Evolutionary conservation across 164 flowering plant genomes (phyloP), one percentile per base, ranked within the genome.

Genomic region (Euptelea pleiosperma): DNA sequence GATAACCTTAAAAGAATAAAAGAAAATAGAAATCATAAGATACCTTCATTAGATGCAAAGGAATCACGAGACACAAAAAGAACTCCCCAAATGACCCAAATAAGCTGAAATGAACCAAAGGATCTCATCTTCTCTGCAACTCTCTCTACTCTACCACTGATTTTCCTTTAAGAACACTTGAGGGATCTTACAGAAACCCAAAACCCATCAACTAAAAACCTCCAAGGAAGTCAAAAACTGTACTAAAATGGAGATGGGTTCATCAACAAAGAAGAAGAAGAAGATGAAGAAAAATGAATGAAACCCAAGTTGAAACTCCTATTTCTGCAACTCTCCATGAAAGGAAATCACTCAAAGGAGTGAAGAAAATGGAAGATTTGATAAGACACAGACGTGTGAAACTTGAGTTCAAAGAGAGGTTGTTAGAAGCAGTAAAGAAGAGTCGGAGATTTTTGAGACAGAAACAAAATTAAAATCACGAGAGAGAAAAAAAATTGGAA

Each of bases 11-110:
- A n/a, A n/a, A n/a, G n/a, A n/a, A n/a, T n/a, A n/a, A n/a, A n/a
- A n/a, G n/a, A n/a, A n/a, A n/a, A n/a, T n/a, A n/a, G n/a, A n/a
- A 35, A 36, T 33, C 10, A 24, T 29, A n/a, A 50, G 30, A 43
- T 69, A 81, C 90, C 83, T 81, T 87, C 90, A 70, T 63, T 60
- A 34, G 60, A 21, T 1, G 71, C 49, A 70, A 82, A 77, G 21
- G 81, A 70, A 48, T 68, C 52, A 60, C 77, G 66, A 11, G 64
- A 35, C 19, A 35, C 63, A 56, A 77, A 58, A 49, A 71, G 58
- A 33, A 70, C 60, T 25, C 71, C 72, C 33, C 63, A 70, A 52
- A 68, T 16, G 45, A 77, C 61, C 49, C 60, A 62, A 25, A 76
- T 54, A 65, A 82, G 58, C 75, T 55, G 69, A 63, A 79, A 39